These are phyloP conservation scores for Agaricus blazei DNA, from an alignment of 768 basidiomycete species.

Conservation along the genomic window DNA sequence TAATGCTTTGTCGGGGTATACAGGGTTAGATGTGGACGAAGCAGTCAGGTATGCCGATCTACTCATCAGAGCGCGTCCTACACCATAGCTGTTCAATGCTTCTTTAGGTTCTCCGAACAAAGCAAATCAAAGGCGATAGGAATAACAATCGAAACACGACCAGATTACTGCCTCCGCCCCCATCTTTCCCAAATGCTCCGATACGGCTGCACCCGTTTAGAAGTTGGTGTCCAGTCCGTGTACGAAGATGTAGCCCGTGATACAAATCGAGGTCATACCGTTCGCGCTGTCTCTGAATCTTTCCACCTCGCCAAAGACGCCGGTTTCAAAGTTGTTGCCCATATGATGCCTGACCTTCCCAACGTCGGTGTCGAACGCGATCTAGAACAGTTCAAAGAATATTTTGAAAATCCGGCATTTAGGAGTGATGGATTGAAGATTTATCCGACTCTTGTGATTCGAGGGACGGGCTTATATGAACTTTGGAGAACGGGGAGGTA, in stretches of 20 bases:
- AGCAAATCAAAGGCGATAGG: constrained; percentile 98
- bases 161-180: constrained; percentile 95
- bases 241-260: constrained; percentile 99
- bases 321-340: constrained; percentile 98
- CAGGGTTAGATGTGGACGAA: constrained; percentile 90
- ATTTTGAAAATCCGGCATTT: constrained; percentile 98
- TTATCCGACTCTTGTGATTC: constrained; percentile 96
- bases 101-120: constrained; percentile 81
- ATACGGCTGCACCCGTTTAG: constrained; percentile 96
- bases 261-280: constrained; percentile 98
- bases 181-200: constrained; percentile 99
- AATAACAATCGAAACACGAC: constrained; percentile 97
- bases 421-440: constrained; percentile 97
- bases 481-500: constrained; percentile 96
- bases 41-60: constrained; percentile 64
- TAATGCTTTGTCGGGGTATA: constrained; percentile 94
- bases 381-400: constrained; percentile 98
- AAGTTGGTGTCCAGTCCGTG: constrained; percentile 98
- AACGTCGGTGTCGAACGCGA: constrained; percentile 98
- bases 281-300: constrained; percentile 92
- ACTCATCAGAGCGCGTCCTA: background rate
- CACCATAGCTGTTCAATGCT: constrained; percentile 2
- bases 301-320: constrained; percentile 99
- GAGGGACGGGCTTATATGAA: constrained; percentile 94
- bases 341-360: constrained; percentile 99